Conservation (phyloP, 2,329 filamentous ascomycete species). For the Apiospora phragmitis region DNA sequence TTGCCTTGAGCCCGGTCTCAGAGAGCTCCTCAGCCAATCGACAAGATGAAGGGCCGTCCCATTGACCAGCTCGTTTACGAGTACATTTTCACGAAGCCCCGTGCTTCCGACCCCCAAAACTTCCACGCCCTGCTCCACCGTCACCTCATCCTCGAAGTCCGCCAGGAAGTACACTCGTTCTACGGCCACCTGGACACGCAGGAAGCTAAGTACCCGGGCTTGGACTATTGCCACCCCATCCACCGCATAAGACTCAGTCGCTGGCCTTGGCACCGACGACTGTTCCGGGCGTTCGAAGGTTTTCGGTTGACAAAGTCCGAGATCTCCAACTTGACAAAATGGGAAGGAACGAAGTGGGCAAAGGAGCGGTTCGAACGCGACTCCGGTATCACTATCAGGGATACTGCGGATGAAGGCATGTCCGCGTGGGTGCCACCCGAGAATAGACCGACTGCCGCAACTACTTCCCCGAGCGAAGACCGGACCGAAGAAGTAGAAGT, state of each 20-base stretch:
- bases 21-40: not conserved
- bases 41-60: constrained; percentile 69
- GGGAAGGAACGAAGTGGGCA: constrained; percentile 83
- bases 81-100: constrained; percentile 69
- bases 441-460: constrained; percentile 24
- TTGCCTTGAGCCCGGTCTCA: not conserved
- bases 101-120: constrained; percentile 66
- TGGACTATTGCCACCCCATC: constrained; percentile 73
- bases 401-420: constrained; percentile 72
- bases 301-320: constrained; percentile 69
- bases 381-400: constrained; percentile 67
- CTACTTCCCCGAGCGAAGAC: not conserved
- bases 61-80: constrained; percentile 75
- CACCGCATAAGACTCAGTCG: constrained; percentile 77
- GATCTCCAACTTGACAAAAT: constrained; percentile 72
- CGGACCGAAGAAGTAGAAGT: not conserved
- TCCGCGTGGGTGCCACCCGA: constrained; percentile 58
- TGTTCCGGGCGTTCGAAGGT: constrained; percentile 74
- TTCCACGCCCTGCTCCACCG: constrained; percentile 71
- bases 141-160: constrained; percentile 74
- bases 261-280: constrained; percentile 73
- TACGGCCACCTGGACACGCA: constrained; percentile 78
- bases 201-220: constrained; percentile 78
- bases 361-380: constrained; percentile 78
- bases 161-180: constrained; percentile 75